These are phyloP conservation scores for Puccinia triticina DNA, from an alignment of 1,284 basidiomycete genomes.

Conservation along the genomic window DNA sequence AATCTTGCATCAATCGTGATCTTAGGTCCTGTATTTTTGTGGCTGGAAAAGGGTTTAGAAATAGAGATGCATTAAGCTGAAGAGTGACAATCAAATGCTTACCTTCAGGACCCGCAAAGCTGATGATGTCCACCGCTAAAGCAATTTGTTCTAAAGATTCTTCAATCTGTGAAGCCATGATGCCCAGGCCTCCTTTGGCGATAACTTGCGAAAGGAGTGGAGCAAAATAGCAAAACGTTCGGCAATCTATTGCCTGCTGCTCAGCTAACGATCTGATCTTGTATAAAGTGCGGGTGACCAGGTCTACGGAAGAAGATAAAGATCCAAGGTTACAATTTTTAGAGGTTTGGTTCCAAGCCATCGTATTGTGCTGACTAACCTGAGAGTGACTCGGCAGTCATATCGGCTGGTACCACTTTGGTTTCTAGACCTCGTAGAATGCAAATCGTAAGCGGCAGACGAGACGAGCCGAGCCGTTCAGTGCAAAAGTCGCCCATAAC, in stretches of 20 bases:
- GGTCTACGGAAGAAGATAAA: conserved; percentile 62
- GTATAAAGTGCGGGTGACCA: conserved; percentile 84
- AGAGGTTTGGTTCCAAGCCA: not conserved
- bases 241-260: conserved; percentile 77
- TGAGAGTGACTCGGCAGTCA: conserved; percentile 68
- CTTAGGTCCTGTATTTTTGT: conserved; percentile 54
- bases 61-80: not conserved
- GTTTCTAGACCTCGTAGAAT: conserved; percentile 73
- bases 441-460: conserved; percentile 64
- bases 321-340: not conserved
- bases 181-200: conserved; percentile 69
- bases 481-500: conserved; percentile 65
- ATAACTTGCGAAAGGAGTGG: conserved; percentile 78
- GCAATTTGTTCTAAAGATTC: conserved; percentile 84
- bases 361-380: conserved; percentile 24
- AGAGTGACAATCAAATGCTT: conserved; percentile 56
- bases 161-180: conserved; percentile 68
- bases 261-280: conserved; percentile 81
- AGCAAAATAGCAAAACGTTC: conserved; percentile 79
- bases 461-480: conserved; percentile 39
- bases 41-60: conserved; percentile 30
- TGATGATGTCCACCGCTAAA: conserved; percentile 80
- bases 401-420: conserved; percentile 71
- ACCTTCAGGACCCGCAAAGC: conserved; percentile 85
- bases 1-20: conserved; percentile 67